Base-by-base conservation (phyloP, 306 rosid genomes). In the Prunus mongolica region DNA sequence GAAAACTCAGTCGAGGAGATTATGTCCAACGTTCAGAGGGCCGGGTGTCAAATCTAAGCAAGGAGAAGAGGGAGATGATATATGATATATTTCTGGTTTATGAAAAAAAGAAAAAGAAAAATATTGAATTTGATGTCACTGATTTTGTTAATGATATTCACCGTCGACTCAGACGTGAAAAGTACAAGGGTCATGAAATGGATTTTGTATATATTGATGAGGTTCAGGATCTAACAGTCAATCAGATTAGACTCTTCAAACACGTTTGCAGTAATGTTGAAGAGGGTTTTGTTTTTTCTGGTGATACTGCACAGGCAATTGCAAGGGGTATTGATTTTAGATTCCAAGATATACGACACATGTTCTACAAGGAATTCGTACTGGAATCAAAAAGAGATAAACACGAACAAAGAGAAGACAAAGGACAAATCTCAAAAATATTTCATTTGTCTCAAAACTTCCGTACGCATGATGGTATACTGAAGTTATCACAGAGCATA, bases 191-290 rank as follows among this genome's bases (percentile, higher is more conserved):
- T 49, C 89, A 87, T 80, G 69, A 55, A 51, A 84, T 92, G 76
- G 76, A 90, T 28, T 90, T 79, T 66, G 90, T 92, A 15, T 92
- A 88, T 49, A 87, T 92, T 70, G 97, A 92, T 70, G 97, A 92
- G 84, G 97, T 90, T 65, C 97, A 92, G 41, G 97, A 92, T 78
- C 81, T 92, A 4, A 87, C 92, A 27, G 86, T 92, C 92, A 84
- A 86, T 81, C 97, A 92, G 79, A 87, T 90, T 76, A 84, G 91
- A 46, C 76, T 92, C 44, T 92, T 92, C 54, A 92, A 84, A 76
- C 69, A 89, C 73, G 76, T 92, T 20, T 88, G 96, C 81, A 76
- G 67, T 72, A 46, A 46, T 46, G 50, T 46, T 12, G 50, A 46
- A 12, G 50, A 46, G 50, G 50, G 14, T 46, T 46, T 46, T 46